A percentile compares a stretch with the other conserved stretches of the same genome.
phyloP scores from a whole-genome alignment of 1,284 basidiomycete species.

The Cryptococcus maquisensis region DNA sequence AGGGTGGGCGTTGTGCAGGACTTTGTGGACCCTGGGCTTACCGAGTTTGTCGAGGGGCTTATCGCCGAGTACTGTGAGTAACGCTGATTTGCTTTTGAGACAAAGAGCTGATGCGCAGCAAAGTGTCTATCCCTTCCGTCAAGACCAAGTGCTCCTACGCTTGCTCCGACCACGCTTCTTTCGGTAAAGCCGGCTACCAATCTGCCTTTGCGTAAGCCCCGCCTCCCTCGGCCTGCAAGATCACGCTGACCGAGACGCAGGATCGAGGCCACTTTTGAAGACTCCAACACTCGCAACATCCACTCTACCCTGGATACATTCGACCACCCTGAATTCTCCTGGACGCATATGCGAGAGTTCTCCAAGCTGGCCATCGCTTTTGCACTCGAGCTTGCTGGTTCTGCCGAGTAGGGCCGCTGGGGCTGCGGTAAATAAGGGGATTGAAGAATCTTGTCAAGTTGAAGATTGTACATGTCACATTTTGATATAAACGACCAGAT shows the following conservation, averaged over 20 bases:
- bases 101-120: neutral
- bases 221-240: neutral
- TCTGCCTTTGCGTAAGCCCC: conserved; percentile 68
- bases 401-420: neutral
- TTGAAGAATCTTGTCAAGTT: neutral
- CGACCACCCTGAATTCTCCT: conserved; percentile 80
- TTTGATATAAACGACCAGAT: neutral
- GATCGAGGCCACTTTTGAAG: conserved; percentile 49
- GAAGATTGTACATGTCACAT: neutral
- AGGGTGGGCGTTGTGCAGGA: conserved; percentile 88
- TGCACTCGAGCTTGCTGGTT: conserved; percentile 63
- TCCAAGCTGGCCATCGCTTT: conserved; percentile 83
- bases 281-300: conserved; percentile 65
- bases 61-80: conserved; percentile 64
- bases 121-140: conserved; percentile 47
- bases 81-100: neutral
- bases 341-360: conserved; percentile 60
- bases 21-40: conserved; percentile 67
- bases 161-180: conserved; percentile 78
- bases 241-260: conserved; percentile 6
- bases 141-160: conserved; percentile 80
- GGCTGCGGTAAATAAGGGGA: neutral
- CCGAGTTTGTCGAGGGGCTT: conserved; percentile 66
- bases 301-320: conserved; percentile 77
- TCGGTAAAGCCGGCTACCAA: conserved; percentile 78